Conservation (phyloP, 2,329 filamentous ascomycete species). For the Zasmidium cellare region DNA sequence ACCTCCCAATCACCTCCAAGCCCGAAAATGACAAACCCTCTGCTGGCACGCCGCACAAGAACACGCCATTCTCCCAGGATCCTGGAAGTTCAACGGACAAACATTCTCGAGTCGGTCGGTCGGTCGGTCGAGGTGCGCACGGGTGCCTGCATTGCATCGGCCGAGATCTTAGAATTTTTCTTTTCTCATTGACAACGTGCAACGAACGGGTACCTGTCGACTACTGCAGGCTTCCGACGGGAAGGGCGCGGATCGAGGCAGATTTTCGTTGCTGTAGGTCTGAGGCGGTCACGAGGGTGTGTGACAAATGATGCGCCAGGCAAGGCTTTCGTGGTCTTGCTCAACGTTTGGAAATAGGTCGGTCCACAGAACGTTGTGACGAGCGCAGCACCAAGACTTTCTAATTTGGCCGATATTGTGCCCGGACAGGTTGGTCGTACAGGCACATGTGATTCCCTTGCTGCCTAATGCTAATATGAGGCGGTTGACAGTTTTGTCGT, state of each 20-base stretch:
- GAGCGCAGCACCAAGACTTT: not conserved
- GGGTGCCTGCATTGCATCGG: too few relatives aligned
- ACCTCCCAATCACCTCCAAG: not conserved
- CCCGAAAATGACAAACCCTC: not conserved
- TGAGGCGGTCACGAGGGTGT: conserved; percentile 1
- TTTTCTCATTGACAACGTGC: not conserved
- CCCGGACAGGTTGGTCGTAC: not conserved
- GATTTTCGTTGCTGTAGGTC: conserved; percentile 8
- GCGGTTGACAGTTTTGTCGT: not conserved
- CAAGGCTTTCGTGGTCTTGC: too few relatives aligned
- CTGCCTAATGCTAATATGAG: not conserved
- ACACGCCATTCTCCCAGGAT: not conserved
- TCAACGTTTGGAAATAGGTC: too few relatives aligned
- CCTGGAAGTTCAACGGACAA: not conserved
- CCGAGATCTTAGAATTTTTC: too few relatives aligned
- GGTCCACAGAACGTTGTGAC: too few relatives aligned
- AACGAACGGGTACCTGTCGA: conserved; percentile 3
- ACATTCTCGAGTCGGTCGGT: not conserved
- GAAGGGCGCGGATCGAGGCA: conserved; percentile 7
- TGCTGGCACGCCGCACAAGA: not conserved
- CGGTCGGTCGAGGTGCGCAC: not conserved
- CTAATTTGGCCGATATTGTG: not conserved
- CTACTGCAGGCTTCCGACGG: not conserved
- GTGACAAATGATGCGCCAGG: conserved; percentile 4
- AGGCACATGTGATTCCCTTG: not conserved